phyloP scores from a whole-genome alignment of 1,284 basidiomycete species.

The Rhizopogon parksii region DNA sequence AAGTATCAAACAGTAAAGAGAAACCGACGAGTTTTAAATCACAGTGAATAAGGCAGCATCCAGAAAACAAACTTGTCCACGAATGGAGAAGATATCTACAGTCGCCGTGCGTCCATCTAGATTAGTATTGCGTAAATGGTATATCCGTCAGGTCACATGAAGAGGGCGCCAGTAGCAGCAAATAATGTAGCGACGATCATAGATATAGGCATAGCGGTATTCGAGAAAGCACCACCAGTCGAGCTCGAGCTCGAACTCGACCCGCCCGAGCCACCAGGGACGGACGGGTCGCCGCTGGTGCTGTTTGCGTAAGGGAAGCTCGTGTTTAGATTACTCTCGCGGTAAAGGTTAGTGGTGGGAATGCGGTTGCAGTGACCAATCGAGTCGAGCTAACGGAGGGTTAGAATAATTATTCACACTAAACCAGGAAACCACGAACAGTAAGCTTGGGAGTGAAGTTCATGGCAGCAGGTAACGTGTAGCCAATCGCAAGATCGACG shows the following conservation, averaged over 20 bases:
- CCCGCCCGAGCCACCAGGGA: constrained; percentile 7
- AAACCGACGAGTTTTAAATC: neutral
- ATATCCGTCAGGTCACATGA: constrained; percentile 14
- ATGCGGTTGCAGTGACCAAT: constrained; percentile 57
- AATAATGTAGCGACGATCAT: constrained; percentile 12
- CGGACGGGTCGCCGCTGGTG: constrained; percentile 8
- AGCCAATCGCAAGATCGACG: constrained; percentile 84
- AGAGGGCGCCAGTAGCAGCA: constrained; percentile 9
- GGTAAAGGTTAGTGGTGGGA: constrained; percentile 50
- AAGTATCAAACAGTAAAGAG: neutral
- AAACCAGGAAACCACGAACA: constrained; percentile 30
- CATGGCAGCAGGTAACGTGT: constrained; percentile 70
- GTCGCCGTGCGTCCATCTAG: constrained; percentile 8
- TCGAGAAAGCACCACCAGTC: constrained; percentile 10
- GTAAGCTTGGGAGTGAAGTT: constrained; percentile 54
- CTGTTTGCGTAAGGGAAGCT: constrained; percentile 46
- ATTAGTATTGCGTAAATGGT: constrained; percentile 19
- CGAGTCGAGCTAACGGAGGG: constrained; percentile 47
- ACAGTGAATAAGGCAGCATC: constrained; percentile 7
- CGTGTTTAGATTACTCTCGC: constrained; percentile 55
- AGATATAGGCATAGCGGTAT: constrained; percentile 11
- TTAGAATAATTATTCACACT: neutral
- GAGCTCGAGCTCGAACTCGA: constrained; percentile 3
- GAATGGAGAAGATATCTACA: constrained; percentile 18
- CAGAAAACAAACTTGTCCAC: constrained; percentile 12